Evolutionary conservation across 129 eudicot genomes (phyloP), one percentile per base, ranked within the genome.

Genomic region (Flaveria bidentis): DNA sequence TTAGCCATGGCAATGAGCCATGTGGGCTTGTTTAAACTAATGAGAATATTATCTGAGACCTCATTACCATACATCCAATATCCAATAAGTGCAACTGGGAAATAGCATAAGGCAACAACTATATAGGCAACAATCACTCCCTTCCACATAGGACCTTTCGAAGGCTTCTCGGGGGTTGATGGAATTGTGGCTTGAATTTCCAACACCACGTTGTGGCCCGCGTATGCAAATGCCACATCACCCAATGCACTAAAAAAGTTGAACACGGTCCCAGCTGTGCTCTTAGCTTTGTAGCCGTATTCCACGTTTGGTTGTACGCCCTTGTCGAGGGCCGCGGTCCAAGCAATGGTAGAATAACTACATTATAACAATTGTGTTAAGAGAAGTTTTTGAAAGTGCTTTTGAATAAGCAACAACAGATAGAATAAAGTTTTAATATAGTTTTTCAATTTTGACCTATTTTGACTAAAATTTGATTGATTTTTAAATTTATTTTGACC

Each of bases 141-240:
- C 57, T 28, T 85, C 92, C 92, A 87, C 92, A 87, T 87, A 6
- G 92, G 89, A 45, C 82, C 87, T 83, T 87, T 87, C 9, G 92
- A 87, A 46, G 92, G 89, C 80, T 82, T 87, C 82, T 85, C 92
- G 6, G 89, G 92, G 25, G 92, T 85, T 0, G 92, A 87, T 56
- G 92, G 92, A 63, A 87, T 87, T 0, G 92, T 87, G 52, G 92
- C 92, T 75, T 88, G 92, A 69, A 88, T 85, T 67, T 88, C 92
- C 83, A 87, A 76, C 45, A 87, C 91, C 74, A 87, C 91, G 39
- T 87, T 87, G 86, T 87, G 91, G 23, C 92, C 92, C 0, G 92
- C 89, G 39, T 88, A 88, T 22, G 92, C 92, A 67, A 88, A 88
- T 9, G 92, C 92, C 14, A 88, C 89, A 11, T 85, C 89, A 28